Evolutionary conservation across 2,329 filamentous ascomycete genomes (phyloP).

Genomic region (Penicillium vulpinum): DNA sequence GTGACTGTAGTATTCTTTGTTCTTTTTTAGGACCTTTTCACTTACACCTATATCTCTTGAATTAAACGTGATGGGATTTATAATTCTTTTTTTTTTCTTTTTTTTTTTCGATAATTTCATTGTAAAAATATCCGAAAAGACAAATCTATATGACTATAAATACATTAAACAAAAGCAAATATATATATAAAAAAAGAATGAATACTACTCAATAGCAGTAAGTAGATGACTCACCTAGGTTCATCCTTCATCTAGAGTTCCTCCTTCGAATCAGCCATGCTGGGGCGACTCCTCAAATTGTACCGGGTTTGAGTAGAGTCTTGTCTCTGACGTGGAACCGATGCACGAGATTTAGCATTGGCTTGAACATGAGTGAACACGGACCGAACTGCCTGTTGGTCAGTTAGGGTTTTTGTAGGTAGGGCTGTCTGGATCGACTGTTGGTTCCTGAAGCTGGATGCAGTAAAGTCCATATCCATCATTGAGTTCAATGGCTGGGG

Average conservation of each 20-base stretch:
- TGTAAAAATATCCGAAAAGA: background rate
- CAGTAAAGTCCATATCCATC: background rate
- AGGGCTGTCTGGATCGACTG: background rate
- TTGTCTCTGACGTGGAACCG: background rate
- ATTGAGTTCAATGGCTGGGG: background rate
- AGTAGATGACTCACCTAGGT: background rate
- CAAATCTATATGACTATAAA: background rate
- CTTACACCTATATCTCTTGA: too few species aligned
- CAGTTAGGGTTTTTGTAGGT: background rate
- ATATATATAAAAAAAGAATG: background rate
- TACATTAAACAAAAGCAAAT: background rate
- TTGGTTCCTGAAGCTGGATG: too few species aligned
- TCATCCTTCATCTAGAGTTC: background rate
- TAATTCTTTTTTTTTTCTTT: too few species aligned
- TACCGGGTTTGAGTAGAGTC: background rate
- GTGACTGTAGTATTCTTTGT: too few species aligned
- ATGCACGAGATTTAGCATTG: background rate
- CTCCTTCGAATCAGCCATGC: background rate
- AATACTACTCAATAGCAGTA: background rate
- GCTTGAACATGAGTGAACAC: background rate
- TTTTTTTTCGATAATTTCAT: too few species aligned
- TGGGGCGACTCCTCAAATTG: background rate
- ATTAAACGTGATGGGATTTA: too few species aligned
- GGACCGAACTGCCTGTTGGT: background rate
- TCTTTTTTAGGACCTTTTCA: too few species aligned